A percentile compares a stretch with the other conserved stretches of the same genome.
Conservation (phyloP, 495 filamentous ascomycete genomes). For the Lineolata rhizophorae region DNA sequence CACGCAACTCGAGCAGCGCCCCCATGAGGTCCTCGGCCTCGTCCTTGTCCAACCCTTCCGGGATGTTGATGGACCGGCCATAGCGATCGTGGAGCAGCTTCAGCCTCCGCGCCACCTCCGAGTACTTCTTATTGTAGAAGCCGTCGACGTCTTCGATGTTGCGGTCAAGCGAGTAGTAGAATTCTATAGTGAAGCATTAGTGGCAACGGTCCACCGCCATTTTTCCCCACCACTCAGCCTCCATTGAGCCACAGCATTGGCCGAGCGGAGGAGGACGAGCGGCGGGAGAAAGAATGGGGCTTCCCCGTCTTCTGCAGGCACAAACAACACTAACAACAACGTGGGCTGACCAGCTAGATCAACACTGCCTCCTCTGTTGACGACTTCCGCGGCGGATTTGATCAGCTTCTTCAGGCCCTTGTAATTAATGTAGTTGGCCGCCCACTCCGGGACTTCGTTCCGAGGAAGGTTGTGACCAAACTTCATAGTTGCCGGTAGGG, state of each 20-base stretch:
- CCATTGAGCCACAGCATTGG: neutral
- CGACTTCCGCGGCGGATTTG: constrained; percentile 40
- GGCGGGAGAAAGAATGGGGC: too few species aligned
- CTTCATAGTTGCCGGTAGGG: constrained; percentile 17
- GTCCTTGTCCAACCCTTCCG: constrained; percentile 37
- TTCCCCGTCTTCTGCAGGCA: too few species aligned
- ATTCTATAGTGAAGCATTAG: constrained; percentile 34
- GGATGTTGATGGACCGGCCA: constrained; percentile 29
- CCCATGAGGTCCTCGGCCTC: constrained; percentile 77
- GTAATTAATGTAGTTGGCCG: constrained; percentile 82
- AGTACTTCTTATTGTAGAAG: constrained; percentile 90
- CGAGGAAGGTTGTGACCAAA: constrained; percentile 43
- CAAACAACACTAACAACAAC: too few species aligned
- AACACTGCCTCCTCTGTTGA: constrained; percentile 4
- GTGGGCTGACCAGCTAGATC: too few species aligned
- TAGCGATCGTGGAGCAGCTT: constrained; percentile 73
- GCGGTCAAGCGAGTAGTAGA: constrained; percentile 85
- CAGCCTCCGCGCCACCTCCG: constrained; percentile 57
- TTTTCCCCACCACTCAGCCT: too few species aligned
- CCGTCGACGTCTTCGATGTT: constrained; percentile 88
- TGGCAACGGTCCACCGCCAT: too few species aligned
- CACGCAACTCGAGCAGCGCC: constrained; percentile 67
- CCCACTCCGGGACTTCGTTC: constrained; percentile 95
- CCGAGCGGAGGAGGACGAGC: too few species aligned
- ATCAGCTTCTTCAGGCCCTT: constrained; percentile 89